phyloP scores from a whole-genome alignment of 768 basidiomycete species.

The Suillus occidentalis region DNA sequence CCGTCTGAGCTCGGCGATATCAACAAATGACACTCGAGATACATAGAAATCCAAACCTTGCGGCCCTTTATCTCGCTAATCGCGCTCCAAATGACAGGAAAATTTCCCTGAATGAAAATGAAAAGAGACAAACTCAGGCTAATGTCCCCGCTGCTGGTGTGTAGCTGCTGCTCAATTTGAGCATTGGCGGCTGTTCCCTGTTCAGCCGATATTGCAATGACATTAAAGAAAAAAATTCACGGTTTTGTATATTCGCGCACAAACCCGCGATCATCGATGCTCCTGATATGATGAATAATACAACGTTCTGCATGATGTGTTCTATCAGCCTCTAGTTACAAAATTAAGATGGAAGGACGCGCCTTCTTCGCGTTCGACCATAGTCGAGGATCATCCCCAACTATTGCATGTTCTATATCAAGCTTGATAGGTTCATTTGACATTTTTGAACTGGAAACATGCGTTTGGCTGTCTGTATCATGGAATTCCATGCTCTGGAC shows the following conservation, averaged over 20 bases:
- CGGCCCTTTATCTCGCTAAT: slow-evolving; percentile 77
- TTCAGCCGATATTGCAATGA: neutral
- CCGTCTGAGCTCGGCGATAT: slow-evolving; percentile 35
- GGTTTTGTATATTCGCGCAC: slow-evolving; percentile 28
- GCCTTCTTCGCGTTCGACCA: slow-evolving; percentile 63
- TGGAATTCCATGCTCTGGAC: neutral
- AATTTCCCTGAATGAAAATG: slow-evolving; percentile 65
- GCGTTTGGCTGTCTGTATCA: neutral
- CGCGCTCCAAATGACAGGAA: slow-evolving; percentile 69
- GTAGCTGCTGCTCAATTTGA: slow-evolving; percentile 59
- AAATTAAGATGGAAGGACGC: neutral
- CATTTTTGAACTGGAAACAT: neutral
- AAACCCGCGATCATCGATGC: slow-evolving; percentile 29
- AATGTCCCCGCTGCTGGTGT: slow-evolving; percentile 60
- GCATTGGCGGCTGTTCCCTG: slow-evolving; percentile 58
- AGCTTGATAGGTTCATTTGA: slow-evolving; percentile 2
- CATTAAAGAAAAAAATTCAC: slow-evolving; percentile 15
- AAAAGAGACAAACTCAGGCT: slow-evolving; percentile 71
- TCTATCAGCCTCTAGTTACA: too few relatives aligned
- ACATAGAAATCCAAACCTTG: slow-evolving; percentile 42
- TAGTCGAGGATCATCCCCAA: slow-evolving; percentile 59
- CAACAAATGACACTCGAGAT: neutral
- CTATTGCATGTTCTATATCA: slow-evolving; percentile 40
- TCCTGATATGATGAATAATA: slow-evolving; percentile 26
- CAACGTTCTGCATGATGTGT: slow-evolving; percentile 19